Evolutionary conservation across 2,329 filamentous ascomycete species (phyloP).

Genomic region (Microcera coccophila): DNA sequence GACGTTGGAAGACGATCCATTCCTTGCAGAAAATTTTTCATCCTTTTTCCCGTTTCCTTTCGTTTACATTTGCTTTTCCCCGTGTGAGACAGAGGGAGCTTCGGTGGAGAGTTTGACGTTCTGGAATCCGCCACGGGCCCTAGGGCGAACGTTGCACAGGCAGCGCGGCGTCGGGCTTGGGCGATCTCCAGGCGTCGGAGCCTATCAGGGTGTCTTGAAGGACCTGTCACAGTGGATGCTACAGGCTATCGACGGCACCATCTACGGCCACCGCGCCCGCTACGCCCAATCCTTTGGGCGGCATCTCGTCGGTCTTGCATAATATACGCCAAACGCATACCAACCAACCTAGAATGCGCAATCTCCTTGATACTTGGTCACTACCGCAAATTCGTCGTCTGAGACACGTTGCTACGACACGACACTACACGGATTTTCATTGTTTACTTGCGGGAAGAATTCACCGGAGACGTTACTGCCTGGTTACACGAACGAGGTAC

Average conservation of each 20-base stretch:
- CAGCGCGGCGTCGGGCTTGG: too few species aligned
- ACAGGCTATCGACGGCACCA: too few species aligned
- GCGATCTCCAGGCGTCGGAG: background rate
- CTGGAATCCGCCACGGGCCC: conserved; percentile 15
- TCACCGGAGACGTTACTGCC: too few species aligned
- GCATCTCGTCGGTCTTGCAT: background rate
- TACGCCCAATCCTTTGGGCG: too few species aligned
- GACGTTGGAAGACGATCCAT: background rate
- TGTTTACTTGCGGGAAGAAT: too few species aligned
- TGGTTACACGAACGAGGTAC: background rate
- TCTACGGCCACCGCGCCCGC: too few species aligned
- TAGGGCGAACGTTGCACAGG: too few species aligned
- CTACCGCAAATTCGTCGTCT: background rate
- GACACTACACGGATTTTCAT: background rate
- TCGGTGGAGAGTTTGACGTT: conserved; percentile 1
- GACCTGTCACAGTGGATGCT: too few species aligned
- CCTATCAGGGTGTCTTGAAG: too few species aligned
- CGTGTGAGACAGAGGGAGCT: conserved; percentile 10
- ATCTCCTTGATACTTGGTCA: background rate
- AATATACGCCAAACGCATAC: background rate
- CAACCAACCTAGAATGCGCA: background rate
- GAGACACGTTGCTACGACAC: background rate
- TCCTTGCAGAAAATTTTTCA: background rate
- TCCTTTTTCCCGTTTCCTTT: background rate
- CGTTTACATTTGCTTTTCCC: conserved; percentile 1